Base-by-base conservation (phyloP, 441 rosid genomes). In the Mallotus japonicus region DNA sequence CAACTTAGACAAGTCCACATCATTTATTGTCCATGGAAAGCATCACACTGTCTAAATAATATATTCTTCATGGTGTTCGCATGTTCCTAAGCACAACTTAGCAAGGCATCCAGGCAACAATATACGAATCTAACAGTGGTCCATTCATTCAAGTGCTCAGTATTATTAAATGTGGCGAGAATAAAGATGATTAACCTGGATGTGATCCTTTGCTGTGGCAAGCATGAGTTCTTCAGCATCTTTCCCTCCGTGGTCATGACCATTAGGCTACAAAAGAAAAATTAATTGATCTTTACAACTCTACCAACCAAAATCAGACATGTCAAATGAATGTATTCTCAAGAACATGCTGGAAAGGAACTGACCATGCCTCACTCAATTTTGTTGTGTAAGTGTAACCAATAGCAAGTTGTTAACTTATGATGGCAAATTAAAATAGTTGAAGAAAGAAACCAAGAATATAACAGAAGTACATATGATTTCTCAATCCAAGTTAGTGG, bases 211-310 rank as follows among this genome's bases (percentile, higher is more conserved):
- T n/a, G 92, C 86, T 72, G 85, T 73, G 80, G 90, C 82, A 84
- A 89, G 95, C 97, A 91, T 95, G 82, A 77, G 80, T 81, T 82
- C 81, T 82, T 86, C 89, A 73, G 69, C 81, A 75, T 81, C 89
- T 83, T 87, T 88, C 64, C 92, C 83, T 75, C 97, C 97, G 74
- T 95, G 92, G 74, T 87, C 97, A 86, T 93, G 90, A 75, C 87
- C 94, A 78, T 93, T 93, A 76, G 93, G 85, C 98, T 95, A 85
- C 78, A 62, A 32, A 77, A 61, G 75, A 71, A 77, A 77, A 65
- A 71, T 14, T 60, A 56, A 80, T 13, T 19, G 66, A 51, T 50
- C 20, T 32, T 34, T 15, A 63, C 37, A 56, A 72, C 8, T 20
- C 5, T 6, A 57, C 32, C 28, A n/a, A 51, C 57, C 37, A 40